These are phyloP conservation scores for Pleurostoma richardsiae DNA, from an alignment of 2,329 filamentous ascomycete genomes.

Conservation along the genomic window DNA sequence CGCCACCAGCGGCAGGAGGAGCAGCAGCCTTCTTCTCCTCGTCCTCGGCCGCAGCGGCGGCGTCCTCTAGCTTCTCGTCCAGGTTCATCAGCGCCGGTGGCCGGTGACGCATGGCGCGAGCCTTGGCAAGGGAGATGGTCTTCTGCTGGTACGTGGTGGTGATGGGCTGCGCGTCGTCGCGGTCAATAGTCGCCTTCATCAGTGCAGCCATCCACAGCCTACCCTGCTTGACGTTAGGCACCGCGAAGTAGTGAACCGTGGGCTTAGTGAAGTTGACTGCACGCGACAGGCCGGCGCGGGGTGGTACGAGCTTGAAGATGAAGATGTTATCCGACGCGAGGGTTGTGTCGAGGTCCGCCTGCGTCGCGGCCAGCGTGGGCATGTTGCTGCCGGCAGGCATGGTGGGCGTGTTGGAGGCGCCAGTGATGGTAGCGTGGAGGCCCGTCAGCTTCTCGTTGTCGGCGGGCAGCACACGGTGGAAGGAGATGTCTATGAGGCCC, in stretches of 20 bases:
- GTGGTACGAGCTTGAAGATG: slow-evolving; percentile 96
- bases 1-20: too few relatives aligned
- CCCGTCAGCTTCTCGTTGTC: slow-evolving; percentile 88
- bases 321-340: slow-evolving; percentile 65
- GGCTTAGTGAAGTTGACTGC: slow-evolving; percentile 98
- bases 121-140: slow-evolving; percentile 89
- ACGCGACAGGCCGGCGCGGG: slow-evolving; percentile 77
- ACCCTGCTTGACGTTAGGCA: slow-evolving; percentile 82
- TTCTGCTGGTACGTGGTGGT: slow-evolving; percentile 95
- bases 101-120: slow-evolving; percentile 79
- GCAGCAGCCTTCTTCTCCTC: slow-evolving; percentile 1
- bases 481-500: slow-evolving; percentile 94
- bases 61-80: slow-evolving; percentile 37
- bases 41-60: slow-evolving; percentile 11
- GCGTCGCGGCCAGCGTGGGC: slow-evolving; percentile 34
- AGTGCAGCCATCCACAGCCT: slow-evolving; percentile 96
- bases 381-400: slow-evolving; percentile 41
- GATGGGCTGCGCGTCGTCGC: slow-evolving; percentile 73
- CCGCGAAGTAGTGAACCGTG: slow-evolving; percentile 95
- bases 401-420: slow-evolving; percentile 68
- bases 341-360: slow-evolving; percentile 41
- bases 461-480: slow-evolving; percentile 91
- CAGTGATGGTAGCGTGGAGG: slow-evolving; percentile 85
- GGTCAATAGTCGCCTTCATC: slow-evolving; percentile 98
- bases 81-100: slow-evolving; percentile 82